phyloP scores from a whole-genome alignment of 331 rosid species.

The Cydonia oblonga region DNA sequence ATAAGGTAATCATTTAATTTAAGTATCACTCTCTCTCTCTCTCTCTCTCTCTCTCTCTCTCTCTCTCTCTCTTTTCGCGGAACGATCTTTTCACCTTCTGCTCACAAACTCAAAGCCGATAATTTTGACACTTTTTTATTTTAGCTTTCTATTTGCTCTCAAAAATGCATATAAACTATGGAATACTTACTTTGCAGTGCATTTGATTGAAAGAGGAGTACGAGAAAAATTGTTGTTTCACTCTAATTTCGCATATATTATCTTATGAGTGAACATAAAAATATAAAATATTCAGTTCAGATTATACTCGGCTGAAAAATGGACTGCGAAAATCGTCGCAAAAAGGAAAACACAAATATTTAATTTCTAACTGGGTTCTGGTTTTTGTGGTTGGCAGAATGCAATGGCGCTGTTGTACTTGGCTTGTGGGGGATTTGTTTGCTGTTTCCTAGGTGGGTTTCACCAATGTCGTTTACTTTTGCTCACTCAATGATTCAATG shows the following conservation, averaged over 20 bases:
- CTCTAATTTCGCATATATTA: too few relatives aligned
- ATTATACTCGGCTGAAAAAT: too few relatives aligned
- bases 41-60: background rate
- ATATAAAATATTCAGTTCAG: too few relatives aligned
- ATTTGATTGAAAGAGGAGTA: too few relatives aligned
- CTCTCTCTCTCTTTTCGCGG: background rate
- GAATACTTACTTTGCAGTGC: too few relatives aligned
- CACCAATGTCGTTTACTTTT: background rate
- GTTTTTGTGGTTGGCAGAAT: conserved; percentile 39
- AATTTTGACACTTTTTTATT: too few relatives aligned
- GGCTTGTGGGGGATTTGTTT: conserved; percentile 51
- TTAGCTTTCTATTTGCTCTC: too few relatives aligned
- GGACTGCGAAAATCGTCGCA: background rate
- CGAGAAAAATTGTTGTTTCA: too few relatives aligned
- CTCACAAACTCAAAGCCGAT: too few relatives aligned
- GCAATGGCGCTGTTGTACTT: conserved; percentile 50
- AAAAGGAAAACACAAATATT: background rate
- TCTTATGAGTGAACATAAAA: too few relatives aligned
- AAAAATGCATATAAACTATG: too few relatives aligned
- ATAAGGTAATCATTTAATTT: conserved; percentile 30
- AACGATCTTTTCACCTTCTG: background rate
- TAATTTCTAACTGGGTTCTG: conserved; percentile 9
- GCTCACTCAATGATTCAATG: background rate
- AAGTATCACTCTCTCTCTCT: background rate
- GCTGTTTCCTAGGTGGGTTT: conserved; percentile 72